Base-by-base conservation (phyloP, 106 monocot species). In the Vanilla planifolia region DNA sequence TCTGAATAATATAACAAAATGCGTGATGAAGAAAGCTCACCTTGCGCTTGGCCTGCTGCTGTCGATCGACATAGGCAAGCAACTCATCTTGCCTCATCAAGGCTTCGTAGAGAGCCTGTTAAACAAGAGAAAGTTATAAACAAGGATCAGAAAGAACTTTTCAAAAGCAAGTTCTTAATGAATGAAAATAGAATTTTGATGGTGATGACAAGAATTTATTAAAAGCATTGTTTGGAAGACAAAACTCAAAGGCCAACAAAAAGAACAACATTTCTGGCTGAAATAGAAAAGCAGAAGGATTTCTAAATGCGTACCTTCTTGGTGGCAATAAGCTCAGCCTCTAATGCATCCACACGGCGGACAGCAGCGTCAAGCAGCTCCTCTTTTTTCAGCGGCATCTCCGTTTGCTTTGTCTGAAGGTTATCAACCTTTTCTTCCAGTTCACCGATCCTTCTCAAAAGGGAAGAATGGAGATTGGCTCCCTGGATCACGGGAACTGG, bases 301-400 rank as follows among this genome's bases (percentile, higher is more conserved):
- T n/a, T n/a, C 30, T 4, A 53, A 53, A 32, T 29, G 32, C 29
- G n/a, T 35, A 36, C 57, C 57, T 57, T 57, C 57, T 72, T 72
- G 36, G 72, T 72, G 24, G 72, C 36, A 35, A 72, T 72, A 48
- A 72, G 72, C 45, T 72, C 72, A 36, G 72, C 72, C 48, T 72
- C 72, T 65, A 72, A 58, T 20, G 72, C 72, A 65, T 72, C 72
- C 24, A 72, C 65, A 29, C 72, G 65, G 33, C 64, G 48, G 20
- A 72, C 72, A 15, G 72, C 72, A 65, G 72, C 72, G 48, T 72
- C 56, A 48, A 72, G 72, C 55, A 72, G 48, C 47, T 72, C 72
- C 55, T 72, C 72, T 72, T 92, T 92, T 68, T 88, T 84, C 16
- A 7, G 68, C 26, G 88, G 88, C 88, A 92, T 88, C 39, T 77